A percentile compares a stretch with the other conserved stretches of the same genome.
Conservation (phyloP, 164 flowering plant species). For the Cinnamomum micranthum region DNA sequence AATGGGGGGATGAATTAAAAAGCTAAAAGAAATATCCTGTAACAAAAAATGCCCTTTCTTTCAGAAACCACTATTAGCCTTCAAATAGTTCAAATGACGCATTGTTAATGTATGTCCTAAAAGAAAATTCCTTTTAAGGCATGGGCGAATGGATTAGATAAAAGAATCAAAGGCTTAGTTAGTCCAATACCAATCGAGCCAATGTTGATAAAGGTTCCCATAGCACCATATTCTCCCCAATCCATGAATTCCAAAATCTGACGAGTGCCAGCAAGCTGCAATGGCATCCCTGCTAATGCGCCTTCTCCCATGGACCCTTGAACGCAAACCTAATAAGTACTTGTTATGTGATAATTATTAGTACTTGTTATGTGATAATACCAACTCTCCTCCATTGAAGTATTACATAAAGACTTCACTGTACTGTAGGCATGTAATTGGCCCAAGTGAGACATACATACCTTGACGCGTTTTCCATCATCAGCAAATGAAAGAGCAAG, state of each 20-base stretch:
- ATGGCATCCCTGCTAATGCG: conserved; percentile 90
- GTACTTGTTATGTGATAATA: not conserved
- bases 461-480: conserved; percentile 96
- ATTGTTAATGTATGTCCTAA: not conserved
- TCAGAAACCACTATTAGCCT: not conserved
- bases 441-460: conserved; percentile 15
- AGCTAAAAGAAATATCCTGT: not conserved
- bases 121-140: not conserved
- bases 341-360: not conserved
- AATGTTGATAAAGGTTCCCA: conserved; percentile 71
- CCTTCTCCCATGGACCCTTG: conserved; percentile 99
- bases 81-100: not conserved
- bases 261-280: conserved; percentile 91
- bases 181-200: conserved; percentile 79
- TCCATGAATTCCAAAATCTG: conserved; percentile 94
- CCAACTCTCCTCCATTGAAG: not conserved
- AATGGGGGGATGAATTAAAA: too few relatives aligned
- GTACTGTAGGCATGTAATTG: not conserved
- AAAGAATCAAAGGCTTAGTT: not conserved
- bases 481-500: conserved; percentile 93
- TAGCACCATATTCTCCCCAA: conserved; percentile 89
- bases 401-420: not conserved
- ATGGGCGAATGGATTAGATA: not conserved
- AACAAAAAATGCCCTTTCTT: not conserved
- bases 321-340: conserved; percentile 69